Evolutionary conservation across 371 early-diverging fungal species (phyloP), one percentile per base, ranked within the genome.

Genomic region (Nematocida ausubeli): DNA sequence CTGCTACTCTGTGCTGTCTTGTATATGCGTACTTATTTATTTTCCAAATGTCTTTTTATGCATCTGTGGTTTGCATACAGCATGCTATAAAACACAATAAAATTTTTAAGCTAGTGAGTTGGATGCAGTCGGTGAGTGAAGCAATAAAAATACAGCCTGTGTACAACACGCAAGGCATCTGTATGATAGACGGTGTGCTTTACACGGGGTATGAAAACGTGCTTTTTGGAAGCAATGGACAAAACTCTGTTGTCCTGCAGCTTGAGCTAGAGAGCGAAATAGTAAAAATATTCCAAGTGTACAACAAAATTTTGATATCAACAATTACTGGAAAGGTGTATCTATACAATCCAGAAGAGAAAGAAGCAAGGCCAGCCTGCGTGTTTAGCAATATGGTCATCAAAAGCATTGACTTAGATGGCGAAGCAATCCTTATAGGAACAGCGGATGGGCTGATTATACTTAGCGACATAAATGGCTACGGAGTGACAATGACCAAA

Each of bases 371-470:
- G 55, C 24, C 24, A 26, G 19, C 12, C 16, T 22, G 60, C 35
- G 28, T 60, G n/a, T 22, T 60, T 14, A 60, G 12, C 16, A 60
- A 60, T 60, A 30, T 16, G 7, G 28, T 60, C 35, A 28, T 60
- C 6, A 60, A 39, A 60, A 35, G 2, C 19, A 28, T 28, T 60
- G 60, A 60, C 39, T 14, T 39, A 32, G n/a, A 60, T 16, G 39
- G 60, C 2, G 37, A 39, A 6, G 28, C 28, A 2, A 30, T 60
- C 35, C 16, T 60, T 19, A 1, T 64, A 4, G 78, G 78, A 14
- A 66, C 66, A 19, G 42, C 78, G 7, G 78, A 75, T 4, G 78
- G 78, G 5, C 22, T 47, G 14, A 66, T 75, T 26, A 51, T 75
- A 26, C 14, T 51, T 14, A 51, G 71, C 14, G 56, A 75, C 35